Base-by-base conservation (phyloP, 495 filamentous ascomycete species). In the Thermothielavioides terrestris region DNA sequence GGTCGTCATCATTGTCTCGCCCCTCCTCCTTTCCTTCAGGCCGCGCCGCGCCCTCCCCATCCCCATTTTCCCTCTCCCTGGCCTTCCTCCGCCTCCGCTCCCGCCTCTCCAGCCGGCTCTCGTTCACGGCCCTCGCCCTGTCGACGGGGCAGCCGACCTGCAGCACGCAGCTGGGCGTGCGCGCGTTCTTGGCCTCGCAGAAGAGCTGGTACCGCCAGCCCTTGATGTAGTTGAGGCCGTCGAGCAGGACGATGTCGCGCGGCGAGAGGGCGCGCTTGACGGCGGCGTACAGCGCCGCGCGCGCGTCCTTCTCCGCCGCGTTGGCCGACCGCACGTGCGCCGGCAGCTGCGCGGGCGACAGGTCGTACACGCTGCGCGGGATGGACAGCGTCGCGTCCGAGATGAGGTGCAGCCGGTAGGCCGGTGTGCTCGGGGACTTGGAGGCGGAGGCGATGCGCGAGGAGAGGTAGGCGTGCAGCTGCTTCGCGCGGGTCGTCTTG, bases 191-290 rank as follows among this genome's bases (percentile, higher is more conserved):
- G 3, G 89, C 82, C 68, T 96, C 92, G 65, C 92, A 96, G 72
- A 82, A 90, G 2, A 98, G 75, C 71, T 98, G 92, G 65, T 98
- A 98, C 35, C 92, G 76, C 75, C 86, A 96, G 20, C 92, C 92
- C 67, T 98, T 98, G 69, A 98, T 98, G 68, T 97, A 97, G 62
- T 97, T 96, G 62, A 90, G 77, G 6, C 85, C 85, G 67, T 95
- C 89, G 6, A 89, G 77, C 38, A 98, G 80, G 49, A 97, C 89
- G 50, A 98, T 82, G 56, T 85, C 87, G 56, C 89, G 83, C 23
- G 78, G 77, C 17, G 78, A 79, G 23, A 98, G 75, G 31, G 77
- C 76, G 31, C 92, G 80, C 72, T 95, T 96, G 25, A 94, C 80
- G 35, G 90, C 86, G 23, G 82, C 86, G 63, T 86, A 92, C 27